These are phyloP conservation scores for Solanum rostratum DNA, from an alignment of 257 asterid species.

Conservation along the genomic window DNA sequence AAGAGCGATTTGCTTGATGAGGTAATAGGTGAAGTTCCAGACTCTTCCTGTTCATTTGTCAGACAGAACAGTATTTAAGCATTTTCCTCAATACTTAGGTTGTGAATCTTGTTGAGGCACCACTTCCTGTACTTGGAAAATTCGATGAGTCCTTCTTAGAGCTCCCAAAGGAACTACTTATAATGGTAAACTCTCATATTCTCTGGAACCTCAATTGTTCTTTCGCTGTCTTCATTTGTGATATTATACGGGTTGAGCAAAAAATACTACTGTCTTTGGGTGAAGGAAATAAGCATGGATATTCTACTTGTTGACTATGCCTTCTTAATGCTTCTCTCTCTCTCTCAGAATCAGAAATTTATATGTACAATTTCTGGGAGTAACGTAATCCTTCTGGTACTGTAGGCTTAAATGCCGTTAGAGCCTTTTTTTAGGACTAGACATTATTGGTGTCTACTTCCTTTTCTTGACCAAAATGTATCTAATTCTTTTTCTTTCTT, in stretches of 20 bases:
- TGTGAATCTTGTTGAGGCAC: constrained; percentile 94
- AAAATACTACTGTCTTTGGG: neutral
- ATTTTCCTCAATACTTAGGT: constrained; percentile 40
- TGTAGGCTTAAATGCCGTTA: neutral
- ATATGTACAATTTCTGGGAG: neutral
- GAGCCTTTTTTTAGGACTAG: neutral
- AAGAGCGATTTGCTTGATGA: constrained; percentile 69
- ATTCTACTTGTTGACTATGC: neutral
- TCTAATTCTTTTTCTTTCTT: neutral
- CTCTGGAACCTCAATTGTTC: neutral
- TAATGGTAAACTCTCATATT: constrained; percentile 43
- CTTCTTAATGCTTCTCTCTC: neutral
- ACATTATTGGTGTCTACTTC: neutral
- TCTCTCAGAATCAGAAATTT: neutral
- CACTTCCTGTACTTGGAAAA: constrained; percentile 72
- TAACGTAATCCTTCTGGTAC: neutral
- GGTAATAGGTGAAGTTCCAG: constrained; percentile 22
- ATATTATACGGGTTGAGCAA: neutral
- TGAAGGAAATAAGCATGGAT: neutral
- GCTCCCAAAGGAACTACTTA: constrained; percentile 85
- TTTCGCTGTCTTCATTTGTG: neutral
- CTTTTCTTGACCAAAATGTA: neutral
- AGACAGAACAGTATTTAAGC: constrained; percentile 4
- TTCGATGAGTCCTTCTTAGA: constrained; percentile 70
- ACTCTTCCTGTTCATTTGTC: neutral